Base-by-base conservation (phyloP, 225 moss, liverwort and hornwort species). In the Polytrichum formosum region DNA sequence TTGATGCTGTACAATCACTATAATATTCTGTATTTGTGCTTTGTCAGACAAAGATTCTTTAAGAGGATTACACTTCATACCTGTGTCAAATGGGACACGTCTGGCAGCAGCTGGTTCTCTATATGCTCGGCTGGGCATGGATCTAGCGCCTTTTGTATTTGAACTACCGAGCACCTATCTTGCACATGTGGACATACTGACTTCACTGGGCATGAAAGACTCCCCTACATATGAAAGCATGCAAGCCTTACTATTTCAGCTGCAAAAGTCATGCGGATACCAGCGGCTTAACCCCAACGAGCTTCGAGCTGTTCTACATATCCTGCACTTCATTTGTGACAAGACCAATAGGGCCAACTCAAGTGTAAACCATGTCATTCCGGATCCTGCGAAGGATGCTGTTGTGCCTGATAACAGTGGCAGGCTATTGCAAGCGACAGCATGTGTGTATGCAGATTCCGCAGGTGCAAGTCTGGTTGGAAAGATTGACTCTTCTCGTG, bases 11-110 rank as follows among this genome's bases (percentile, higher is more conserved):
- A 2, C 46, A 46, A 46, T 16, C 10, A 46, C 46, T 53, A 59
- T 20, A 59, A 46, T 13, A 46, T 46, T 46, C 46, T 46, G 46
- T 16, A 13, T 46, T 13, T 46, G 62, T 22, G 73, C 70, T 70
- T 13, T 79, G 67, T 58, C 87, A 94, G 91, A 91, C 27, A 94
- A 83, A 75, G 86, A 90, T 65, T 81, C 75, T 55, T 82, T 94
- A 72, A 73, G 68, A 72, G 79, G 65, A 72, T 81, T 91, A 46
- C 90, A 86, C 63, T 88, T 94, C 29, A 90, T 91, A 73, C 93
- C 91, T n/a, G 91, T 93, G 20, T 87, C 93, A 26, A 93, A 93
- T 62, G 93, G 91, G 58, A 93, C 93, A 76, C 93, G 91, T 33
- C 68, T 93, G 74, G 90, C 91, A 69, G 79, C 85, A 79, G 91